phyloP scores from a whole-genome alignment of 116 monocot species.

The Cymodocea nodosa region DNA sequence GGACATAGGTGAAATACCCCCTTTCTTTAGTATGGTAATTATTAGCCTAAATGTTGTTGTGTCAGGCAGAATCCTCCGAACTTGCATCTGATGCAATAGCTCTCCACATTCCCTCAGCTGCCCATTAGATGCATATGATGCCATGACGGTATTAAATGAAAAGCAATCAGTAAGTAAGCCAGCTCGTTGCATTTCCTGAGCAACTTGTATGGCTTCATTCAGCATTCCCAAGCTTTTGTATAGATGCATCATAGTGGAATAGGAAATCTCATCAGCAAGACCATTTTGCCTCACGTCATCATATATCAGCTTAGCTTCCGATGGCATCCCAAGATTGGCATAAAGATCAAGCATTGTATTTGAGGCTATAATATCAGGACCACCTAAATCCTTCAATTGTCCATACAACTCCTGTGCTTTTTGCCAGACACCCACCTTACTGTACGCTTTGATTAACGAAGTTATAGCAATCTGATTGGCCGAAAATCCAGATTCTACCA shows the following conservation, averaged over 20 bases:
- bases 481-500: slow-evolving; percentile 44
- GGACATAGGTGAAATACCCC: slow-evolving; percentile 32
- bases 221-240: slow-evolving; percentile 87
- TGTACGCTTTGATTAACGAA: slow-evolving; percentile 65
- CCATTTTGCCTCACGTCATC: slow-evolving; percentile 27
- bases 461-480: slow-evolving; percentile 53
- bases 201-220: slow-evolving; percentile 33
- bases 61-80: slow-evolving; percentile 32
- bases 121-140: slow-evolving; percentile 38
- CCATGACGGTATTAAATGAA: slow-evolving; percentile 52
- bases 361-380: slow-evolving; percentile 59
- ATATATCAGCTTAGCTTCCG: slow-evolving; percentile 50
- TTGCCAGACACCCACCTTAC: slow-evolving; percentile 47
- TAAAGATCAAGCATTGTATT: slow-evolving; percentile 74
- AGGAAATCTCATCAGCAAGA: slow-evolving; percentile 60
- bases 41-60: slow-evolving; percentile 36
- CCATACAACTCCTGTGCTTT: slow-evolving; percentile 64
- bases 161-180: slow-evolving; percentile 41
- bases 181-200: slow-evolving; percentile 37
- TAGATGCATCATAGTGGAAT: slow-evolving; percentile 66
- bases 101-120: slow-evolving; percentile 52
- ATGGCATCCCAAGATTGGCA: slow-evolving; percentile 62
- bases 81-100: slow-evolving; percentile 50
- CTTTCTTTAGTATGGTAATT: slow-evolving; percentile 49
- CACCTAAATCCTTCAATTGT: slow-evolving; percentile 36